Conservation (phyloP, 371 early-diverging fungal genomes). For the Conidiobolus incongruus region DNA sequence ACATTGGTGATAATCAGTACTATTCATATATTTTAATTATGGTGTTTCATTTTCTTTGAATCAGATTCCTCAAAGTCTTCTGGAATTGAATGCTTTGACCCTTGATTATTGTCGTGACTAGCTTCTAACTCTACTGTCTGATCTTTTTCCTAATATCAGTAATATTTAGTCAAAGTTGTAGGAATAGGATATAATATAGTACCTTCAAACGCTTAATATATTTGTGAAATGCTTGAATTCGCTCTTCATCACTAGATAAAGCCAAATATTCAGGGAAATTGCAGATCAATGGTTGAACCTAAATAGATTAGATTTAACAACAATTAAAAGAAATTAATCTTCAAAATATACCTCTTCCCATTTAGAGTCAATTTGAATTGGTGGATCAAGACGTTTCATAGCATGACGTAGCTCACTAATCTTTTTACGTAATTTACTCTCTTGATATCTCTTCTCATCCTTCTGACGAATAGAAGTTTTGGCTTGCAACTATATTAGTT, state of each 20-base stretch:
- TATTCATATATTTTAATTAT: too few species aligned
- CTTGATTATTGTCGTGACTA: too few species aligned
- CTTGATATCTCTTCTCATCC: constrained; percentile 50
- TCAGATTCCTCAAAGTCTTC: too few species aligned
- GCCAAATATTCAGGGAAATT: constrained; percentile 29
- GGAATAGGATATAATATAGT: too few species aligned
- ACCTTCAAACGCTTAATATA: constrained; percentile 39
- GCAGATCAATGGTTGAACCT: constrained; percentile 22
- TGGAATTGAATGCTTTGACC: too few species aligned
- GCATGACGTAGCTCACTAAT: constrained; percentile 48
- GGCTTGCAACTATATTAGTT: constrained; percentile 14
- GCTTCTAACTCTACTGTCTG: too few species aligned
- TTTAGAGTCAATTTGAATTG: constrained; percentile 22
- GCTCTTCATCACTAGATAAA: constrained; percentile 31
- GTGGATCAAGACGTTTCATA: constrained; percentile 36
- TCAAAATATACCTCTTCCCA: constrained; percentile 35
- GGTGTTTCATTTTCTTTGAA: too few species aligned
- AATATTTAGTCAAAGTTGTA: too few species aligned
- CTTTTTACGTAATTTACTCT: constrained; percentile 34
- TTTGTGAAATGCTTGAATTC: constrained; percentile 53
- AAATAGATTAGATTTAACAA: constrained; percentile 7
- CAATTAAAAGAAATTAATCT: not conserved
- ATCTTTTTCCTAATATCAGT: too few species aligned
- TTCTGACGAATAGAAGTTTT: constrained; percentile 34
- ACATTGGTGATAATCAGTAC: too few species aligned